Evolutionary conservation across 352 stramenopile species (phyloP), one percentile per base, ranked within the genome.

Genomic region (Phytophthora sp.): DNA sequence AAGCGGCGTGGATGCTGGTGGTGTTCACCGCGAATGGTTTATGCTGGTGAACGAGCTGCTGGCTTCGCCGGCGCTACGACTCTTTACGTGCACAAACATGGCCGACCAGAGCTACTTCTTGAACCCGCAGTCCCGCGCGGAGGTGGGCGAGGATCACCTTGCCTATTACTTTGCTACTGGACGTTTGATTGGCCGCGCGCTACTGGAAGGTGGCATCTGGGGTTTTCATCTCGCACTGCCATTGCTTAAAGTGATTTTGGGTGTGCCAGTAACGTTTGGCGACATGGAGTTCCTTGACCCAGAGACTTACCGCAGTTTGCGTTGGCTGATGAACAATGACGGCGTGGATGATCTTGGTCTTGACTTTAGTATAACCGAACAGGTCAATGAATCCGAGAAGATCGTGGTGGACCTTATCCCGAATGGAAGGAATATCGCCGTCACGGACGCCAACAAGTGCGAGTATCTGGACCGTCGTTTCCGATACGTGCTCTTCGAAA

Each of bases 171-270:
- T 80, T 44, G 72, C 79, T 8, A 80, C 77, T 3, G 84, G 84
- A 8, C 75, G 84, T 4, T 63, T 93, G 13, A 72, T 95, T 50
- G 83, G 84, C 2, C 77, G 82, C 1, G 78, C 73, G 2, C 51
- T 91, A 26, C 62, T 93, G 2, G 96, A 99, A 76, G 86, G 94
- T 41, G 87, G 97, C 27, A 75, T 98, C 8, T 92, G 98, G 30
- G 78, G 86, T 24, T 96, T 96, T 39, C 97, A 99, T 63, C 86
- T 99, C 39, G 86, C 96, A 7, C 76, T 95, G 11, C 93, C 97
- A 44, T 74, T 99, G 54, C 97, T 99, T 72, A 99, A 99, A 77
- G 89, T 99, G 59, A 90, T 99, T n/a, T 78, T 99, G 7, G 96
- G 92, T 41, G 95, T 95, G 59, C 97, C 97, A 2, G 83, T 99